Percentiles rank a stretch among this genome's conserved stretches.
These are phyloP conservation scores for Fusarium palustre DNA, from an alignment of 2,329 filamentous ascomycete genomes.

Conservation along the genomic window DNA sequence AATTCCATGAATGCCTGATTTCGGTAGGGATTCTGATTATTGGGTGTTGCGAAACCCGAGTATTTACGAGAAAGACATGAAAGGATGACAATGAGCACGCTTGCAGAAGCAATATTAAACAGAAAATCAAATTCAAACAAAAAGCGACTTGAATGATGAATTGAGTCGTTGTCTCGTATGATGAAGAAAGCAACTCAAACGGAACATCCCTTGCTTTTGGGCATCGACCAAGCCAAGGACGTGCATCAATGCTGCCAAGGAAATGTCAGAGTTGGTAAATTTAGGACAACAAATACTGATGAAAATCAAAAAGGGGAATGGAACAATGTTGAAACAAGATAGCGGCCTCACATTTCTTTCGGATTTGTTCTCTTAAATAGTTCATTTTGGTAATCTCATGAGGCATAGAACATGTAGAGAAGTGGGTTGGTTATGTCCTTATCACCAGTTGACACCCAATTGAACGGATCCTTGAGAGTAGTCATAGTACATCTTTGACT, in stretches of 20 bases:
- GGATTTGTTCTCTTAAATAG: neutral
- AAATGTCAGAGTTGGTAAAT: neutral
- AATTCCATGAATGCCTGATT: slow-evolving; percentile 10
- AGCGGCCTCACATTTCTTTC: neutral
- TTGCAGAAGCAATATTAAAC: neutral
- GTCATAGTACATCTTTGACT: neutral
- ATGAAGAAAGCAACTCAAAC: slow-evolving; percentile 15
- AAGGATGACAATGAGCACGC: neutral
- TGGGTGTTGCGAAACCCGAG: neutral
- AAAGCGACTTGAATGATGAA: neutral
- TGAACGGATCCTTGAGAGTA: neutral
- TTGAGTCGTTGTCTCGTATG: neutral
- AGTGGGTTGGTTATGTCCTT: neutral
- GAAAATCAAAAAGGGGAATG: neutral
- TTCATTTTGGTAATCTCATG: neutral
- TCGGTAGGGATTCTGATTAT: neutral
- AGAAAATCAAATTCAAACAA: neutral
- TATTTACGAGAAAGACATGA: neutral
- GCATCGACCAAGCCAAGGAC: slow-evolving; percentile 17
- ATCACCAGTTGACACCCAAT: neutral
- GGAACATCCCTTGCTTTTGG: slow-evolving; percentile 18
- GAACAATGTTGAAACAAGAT: neutral
- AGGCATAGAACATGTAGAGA: too few species aligned
- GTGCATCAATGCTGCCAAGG: slow-evolving; percentile 32
- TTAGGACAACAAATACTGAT: neutral